phyloP scores from a whole-genome alignment of 495 filamentous ascomycete genomes.

The Xylaria acuta region DNA sequence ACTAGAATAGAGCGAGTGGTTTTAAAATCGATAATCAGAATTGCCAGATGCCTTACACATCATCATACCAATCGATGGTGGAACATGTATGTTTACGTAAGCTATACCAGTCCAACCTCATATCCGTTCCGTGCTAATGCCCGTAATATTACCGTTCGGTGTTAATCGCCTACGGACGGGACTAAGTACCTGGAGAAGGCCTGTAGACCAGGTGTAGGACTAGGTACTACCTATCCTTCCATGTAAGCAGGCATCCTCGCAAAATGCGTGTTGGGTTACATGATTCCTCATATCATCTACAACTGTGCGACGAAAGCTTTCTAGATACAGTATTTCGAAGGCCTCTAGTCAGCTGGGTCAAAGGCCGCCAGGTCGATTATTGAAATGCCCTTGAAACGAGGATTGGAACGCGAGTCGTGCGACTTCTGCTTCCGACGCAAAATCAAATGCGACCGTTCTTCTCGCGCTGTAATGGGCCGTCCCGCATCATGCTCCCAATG shows the following conservation, averaged over 20 bases:
- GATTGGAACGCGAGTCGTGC: conserved; percentile 21
- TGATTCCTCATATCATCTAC: neutral
- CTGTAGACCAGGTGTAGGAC: neutral
- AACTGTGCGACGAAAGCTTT: conserved; percentile 1
- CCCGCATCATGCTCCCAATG: conserved; percentile 18
- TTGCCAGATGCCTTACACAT: neutral
- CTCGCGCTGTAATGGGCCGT: neutral
- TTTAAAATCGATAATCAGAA: neutral
- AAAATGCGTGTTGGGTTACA: neutral
- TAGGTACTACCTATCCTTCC: neutral
- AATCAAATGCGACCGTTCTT: conserved; percentile 22
- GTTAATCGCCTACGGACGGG: neutral
- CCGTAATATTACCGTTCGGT: conserved; percentile 5
- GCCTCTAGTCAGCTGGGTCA: neutral
- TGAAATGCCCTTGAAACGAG: conserved; percentile 15
- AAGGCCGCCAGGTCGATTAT: neutral
- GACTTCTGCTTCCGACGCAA: conserved; percentile 24
- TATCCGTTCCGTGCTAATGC: neutral
- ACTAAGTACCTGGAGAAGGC: neutral
- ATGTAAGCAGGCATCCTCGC: neutral
- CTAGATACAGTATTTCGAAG: neutral
- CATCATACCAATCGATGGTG: neutral
- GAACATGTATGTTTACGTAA: neutral
- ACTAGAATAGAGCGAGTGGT: too few species aligned
- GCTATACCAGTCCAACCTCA: neutral